These are phyloP conservation scores for Friedmanniomyces endolithicus DNA, from an alignment of 495 filamentous ascomycete genomes.

Conservation along the genomic window DNA sequence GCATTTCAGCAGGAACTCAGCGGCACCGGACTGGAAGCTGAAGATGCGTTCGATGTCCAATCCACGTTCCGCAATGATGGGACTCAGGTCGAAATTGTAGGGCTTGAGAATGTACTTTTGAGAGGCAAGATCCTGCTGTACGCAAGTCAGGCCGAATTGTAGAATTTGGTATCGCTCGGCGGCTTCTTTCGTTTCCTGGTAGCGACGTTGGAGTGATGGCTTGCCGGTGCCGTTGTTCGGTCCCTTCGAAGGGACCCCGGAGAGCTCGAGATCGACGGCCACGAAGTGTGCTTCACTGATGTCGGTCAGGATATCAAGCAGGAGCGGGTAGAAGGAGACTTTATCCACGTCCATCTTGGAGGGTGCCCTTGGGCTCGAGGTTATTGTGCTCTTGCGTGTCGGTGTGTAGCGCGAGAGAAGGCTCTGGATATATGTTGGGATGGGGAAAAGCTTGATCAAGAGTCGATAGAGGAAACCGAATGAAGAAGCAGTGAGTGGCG, in stretches of 20 bases:
- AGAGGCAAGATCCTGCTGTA: conserved; percentile 35
- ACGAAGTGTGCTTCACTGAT: conserved; percentile 55
- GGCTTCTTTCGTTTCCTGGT: conserved; percentile 48
- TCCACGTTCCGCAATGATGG: conserved; percentile 35
- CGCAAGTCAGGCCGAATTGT: conserved; percentile 64
- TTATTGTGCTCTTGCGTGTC: neutral
- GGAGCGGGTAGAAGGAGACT: conserved; percentile 39
- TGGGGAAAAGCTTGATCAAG: neutral
- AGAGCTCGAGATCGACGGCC: conserved; percentile 64
- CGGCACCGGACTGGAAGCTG: conserved; percentile 42
- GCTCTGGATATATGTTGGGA: neutral
- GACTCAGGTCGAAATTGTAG: conserved; percentile 57
- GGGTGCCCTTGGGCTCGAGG: neutral
- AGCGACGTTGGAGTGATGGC: conserved; percentile 46
- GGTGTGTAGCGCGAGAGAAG: neutral
- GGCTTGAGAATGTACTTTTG: conserved; percentile 49
- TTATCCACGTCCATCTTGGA: conserved; percentile 51
- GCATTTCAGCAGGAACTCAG: conserved; percentile 49
- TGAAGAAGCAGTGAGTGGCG: neutral
- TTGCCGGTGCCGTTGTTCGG: conserved; percentile 9
- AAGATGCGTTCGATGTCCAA: conserved; percentile 45
- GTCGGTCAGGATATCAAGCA: conserved; percentile 47
- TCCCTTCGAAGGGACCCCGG: conserved; percentile 43
- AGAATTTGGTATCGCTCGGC: conserved; percentile 61
- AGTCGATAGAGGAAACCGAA: neutral